Conservation (phyloP, 2,329 filamentous ascomycete genomes). For the Pyrenochaeta sp. region DNA sequence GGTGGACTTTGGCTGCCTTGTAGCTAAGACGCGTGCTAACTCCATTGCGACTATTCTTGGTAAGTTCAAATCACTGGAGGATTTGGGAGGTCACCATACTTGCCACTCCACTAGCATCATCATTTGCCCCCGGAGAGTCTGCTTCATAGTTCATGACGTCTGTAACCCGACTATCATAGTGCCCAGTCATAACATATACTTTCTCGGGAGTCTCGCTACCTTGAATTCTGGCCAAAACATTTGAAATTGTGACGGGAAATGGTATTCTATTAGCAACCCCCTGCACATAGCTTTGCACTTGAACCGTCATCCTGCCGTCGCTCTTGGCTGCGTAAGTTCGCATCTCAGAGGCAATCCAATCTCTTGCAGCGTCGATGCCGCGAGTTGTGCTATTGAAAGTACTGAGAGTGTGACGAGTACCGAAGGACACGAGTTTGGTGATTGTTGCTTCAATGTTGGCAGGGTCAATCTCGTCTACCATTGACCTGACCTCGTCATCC, state of each 20-base stretch:
- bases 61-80: too few relatives aligned
- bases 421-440: conserved; percentile 62
- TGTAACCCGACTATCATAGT: conserved; percentile 63
- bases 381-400: conserved; percentile 59
- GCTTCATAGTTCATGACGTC: conserved; percentile 60
- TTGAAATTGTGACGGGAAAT: conserved; percentile 61
- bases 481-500: conserved; percentile 48
- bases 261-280: conserved; percentile 55
- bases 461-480: conserved; percentile 51
- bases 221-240: conserved; percentile 58
- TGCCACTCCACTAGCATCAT: conserved; percentile 64
- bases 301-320: conserved; percentile 60
- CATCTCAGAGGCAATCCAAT: conserved; percentile 64
- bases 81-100: conserved; percentile 35
- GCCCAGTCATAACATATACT: conserved; percentile 63
- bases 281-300: conserved; percentile 61
- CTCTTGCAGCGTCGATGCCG: conserved; percentile 64
- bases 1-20: conserved; percentile 57
- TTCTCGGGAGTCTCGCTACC: conserved; percentile 58
- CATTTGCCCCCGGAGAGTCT: conserved; percentile 65
- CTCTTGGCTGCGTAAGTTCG: conserved; percentile 55
- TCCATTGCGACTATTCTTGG: conserved; percentile 57
- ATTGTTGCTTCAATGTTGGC: conserved; percentile 60
- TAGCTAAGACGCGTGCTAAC: conserved; percentile 61
- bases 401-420: conserved; percentile 65